Base-by-base conservation (phyloP, 2,329 filamentous ascomycete species). In the Helotiales sp. region DNA sequence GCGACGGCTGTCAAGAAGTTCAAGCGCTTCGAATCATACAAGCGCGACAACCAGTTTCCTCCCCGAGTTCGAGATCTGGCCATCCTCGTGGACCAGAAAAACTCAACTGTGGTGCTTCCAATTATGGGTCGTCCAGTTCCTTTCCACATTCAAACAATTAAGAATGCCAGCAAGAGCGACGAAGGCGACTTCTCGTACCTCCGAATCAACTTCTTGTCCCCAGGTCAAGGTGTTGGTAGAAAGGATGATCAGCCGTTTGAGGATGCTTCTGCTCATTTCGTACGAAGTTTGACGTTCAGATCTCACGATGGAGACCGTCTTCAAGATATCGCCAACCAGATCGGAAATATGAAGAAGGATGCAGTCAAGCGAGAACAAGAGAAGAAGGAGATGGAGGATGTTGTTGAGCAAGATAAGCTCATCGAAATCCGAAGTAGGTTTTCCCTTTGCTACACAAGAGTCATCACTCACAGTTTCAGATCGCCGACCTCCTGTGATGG, bases 341-440 rank as follows among this genome's bases (percentile, higher is more conserved):
- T 99, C 74, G 95, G 93, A 11, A 96, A 97, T 76, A 90, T 99
- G 84, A 97, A 97, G 83, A 97, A 96, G 78, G 93, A 95, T 73
- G 89, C 92, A 5, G 88, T 93, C 49, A 94, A 97, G 80, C 92
- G 93, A 74, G 96, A 99, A 79, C 94, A 97, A 76, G 95, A 97
- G 80, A 97, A 98, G 88, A 99, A 99, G 82, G 95, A 99, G 74
- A 91, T 99, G 91, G 96, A 99, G 78, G 96, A 99, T 79, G 96
- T 99, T 24, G 94, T 99, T 6, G 96, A 98, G 80, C 96, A 99
- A 79, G 96, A 99, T 78, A 99, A 99, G 83, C 88, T 99, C 61
- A 85, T 96, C 73, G 94, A 97, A 77, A 94, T 98, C 73, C 87
- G 96, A 84, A 97, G 92, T 93, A 83, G 83, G 89, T 83, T 17